Conservation (phyloP, 371 early-diverging fungal species). For the Apophysomyces variabilis region DNA sequence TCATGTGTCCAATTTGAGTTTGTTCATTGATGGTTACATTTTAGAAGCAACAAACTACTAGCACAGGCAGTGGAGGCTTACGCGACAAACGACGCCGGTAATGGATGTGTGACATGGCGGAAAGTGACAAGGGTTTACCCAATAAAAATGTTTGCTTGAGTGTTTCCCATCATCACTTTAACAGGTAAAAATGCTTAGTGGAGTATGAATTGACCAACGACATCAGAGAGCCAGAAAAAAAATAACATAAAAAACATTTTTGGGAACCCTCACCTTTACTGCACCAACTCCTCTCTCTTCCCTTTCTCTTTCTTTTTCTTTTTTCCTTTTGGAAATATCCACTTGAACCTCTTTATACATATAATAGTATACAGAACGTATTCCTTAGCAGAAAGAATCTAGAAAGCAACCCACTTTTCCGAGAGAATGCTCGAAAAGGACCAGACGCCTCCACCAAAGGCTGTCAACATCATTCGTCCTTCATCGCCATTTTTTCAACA, state of each 20-base stretch:
- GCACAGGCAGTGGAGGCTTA: background rate
- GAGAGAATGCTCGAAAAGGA: constrained; percentile 23
- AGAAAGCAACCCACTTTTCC: background rate
- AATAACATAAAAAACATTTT: constrained; percentile 6
- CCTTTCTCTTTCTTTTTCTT: background rate
- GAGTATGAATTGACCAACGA: constrained; percentile 2
- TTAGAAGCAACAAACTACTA: background rate
- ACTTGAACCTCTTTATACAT: background rate
- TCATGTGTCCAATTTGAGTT: too few relatives aligned
- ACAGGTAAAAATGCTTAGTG: background rate
- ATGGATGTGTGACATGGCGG: background rate
- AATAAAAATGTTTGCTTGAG: too few relatives aligned
- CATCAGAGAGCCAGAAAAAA: background rate
- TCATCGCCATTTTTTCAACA: constrained; percentile 26
- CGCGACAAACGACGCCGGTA: constrained; percentile 6
- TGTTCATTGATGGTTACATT: too few relatives aligned
- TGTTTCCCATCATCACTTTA: background rate
- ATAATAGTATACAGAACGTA: constrained; percentile 9
- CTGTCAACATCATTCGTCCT: constrained; percentile 29
- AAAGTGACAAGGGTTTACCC: too few relatives aligned
- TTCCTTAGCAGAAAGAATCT: background rate
- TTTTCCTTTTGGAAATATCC: background rate
- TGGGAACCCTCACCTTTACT: background rate
- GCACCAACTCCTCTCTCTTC: constrained; percentile 8
- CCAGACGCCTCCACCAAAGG: constrained; percentile 26